Conservation (phyloP, 371 early-diverging fungal species). For the Mortierella sp. region DNA sequence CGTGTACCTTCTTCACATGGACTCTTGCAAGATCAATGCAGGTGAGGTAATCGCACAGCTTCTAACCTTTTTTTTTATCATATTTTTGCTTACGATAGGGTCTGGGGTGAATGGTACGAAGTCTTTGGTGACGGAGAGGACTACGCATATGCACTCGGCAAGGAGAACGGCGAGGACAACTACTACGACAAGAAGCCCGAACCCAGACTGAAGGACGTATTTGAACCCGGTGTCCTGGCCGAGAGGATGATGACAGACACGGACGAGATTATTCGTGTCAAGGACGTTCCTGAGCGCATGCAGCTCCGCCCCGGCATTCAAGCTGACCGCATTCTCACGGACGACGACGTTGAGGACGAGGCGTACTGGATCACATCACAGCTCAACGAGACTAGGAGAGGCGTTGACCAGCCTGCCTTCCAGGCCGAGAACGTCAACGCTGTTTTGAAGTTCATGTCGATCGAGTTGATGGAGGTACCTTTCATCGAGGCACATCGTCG, state of each 20-base stretch:
- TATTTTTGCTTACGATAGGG: conserved; percentile 60
- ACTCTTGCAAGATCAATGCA: neutral
- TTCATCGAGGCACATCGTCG: conserved; percentile 90
- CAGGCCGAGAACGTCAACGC: conserved; percentile 51
- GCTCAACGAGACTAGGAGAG: conserved; percentile 59
- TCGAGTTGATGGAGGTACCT: conserved; percentile 91
- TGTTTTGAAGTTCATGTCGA: conserved; percentile 81
- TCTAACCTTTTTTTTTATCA: neutral
- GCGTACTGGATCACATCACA: conserved; percentile 66
- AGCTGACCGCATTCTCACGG: conserved; percentile 51
- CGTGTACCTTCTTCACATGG: neutral
- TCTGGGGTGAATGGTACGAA: conserved; percentile 87
- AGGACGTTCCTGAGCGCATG: conserved; percentile 95
- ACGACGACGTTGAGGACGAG: conserved; percentile 69
- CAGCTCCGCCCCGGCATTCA: conserved; percentile 70
- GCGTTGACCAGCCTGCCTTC: conserved; percentile 44
- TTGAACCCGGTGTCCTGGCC: conserved; percentile 92
- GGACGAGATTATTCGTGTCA: conserved; percentile 90
- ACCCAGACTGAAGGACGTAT: conserved; percentile 82
- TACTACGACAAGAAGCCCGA: conserved; percentile 61
- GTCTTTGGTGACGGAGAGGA: conserved; percentile 94
- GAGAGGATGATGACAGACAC: conserved; percentile 92
- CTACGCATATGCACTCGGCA: conserved; percentile 86
- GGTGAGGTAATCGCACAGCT: conserved; percentile 30
- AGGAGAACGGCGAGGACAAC: conserved; percentile 49